phyloP scores from a whole-genome alignment of 176 grass and related monocot genomes.

The Bolboschoenus planiculmis region DNA sequence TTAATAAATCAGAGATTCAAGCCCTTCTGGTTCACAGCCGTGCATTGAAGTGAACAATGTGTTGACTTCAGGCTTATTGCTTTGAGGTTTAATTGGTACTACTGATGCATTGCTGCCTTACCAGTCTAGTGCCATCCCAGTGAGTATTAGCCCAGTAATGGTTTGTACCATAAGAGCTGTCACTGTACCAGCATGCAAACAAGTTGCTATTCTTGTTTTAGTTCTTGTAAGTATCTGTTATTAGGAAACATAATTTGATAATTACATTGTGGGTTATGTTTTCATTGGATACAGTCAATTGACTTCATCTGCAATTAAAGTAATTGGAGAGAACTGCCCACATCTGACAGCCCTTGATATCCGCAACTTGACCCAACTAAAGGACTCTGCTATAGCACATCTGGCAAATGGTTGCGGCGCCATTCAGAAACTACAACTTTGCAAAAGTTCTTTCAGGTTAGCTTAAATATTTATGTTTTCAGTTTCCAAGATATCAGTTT shows the following conservation, averaged over 20 bases:
- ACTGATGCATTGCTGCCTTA: no score
- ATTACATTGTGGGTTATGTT: not conserved
- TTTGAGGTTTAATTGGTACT: no score
- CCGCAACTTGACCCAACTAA: not conserved
- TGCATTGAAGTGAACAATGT: not conserved
- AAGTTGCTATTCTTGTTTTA: not conserved
- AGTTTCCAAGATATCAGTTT: not conserved
- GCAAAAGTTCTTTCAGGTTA: conserved; percentile 15
- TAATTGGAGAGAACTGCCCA: conserved; percentile 30
- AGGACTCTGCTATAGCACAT: conserved; percentile 10
- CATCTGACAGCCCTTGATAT: conserved; percentile 2
- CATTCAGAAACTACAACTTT: conserved; percentile 1
- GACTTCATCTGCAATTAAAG: conserved; percentile 71
- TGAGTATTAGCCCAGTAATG: not conserved
- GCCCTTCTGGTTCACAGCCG: not conserved
- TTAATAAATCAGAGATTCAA: no score
- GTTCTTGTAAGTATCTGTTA: not conserved
- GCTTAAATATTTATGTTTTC: not conserved
- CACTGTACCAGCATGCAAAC: not conserved
- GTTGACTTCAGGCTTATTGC: no score
- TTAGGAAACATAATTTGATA: not conserved
- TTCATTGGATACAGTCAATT: conserved; percentile 50
- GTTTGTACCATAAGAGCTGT: not conserved
- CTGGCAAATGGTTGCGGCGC: conserved; percentile 12
- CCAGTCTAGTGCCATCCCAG: no score